These are phyloP conservation scores for Lodderomyces orthopsilosis DNA, from an alignment of 1,139 yeast species.

Conservation along the genomic window DNA sequence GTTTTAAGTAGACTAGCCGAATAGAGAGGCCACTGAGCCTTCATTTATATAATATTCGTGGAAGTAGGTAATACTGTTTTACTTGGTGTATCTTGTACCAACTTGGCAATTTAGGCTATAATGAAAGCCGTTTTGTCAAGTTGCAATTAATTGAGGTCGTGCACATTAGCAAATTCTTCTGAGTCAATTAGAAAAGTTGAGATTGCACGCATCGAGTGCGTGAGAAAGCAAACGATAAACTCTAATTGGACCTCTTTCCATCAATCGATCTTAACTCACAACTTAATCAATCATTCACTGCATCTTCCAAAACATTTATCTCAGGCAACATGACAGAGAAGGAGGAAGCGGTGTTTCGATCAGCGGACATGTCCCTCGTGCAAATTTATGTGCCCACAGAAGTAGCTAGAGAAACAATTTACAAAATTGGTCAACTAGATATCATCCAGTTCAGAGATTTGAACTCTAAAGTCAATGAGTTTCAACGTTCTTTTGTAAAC, in stretches of 20 bases:
- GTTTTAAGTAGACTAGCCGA: too few species aligned
- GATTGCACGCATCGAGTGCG: not conserved
- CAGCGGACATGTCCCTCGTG: constrained; percentile 79
- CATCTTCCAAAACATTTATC: not conserved
- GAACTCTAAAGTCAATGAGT: constrained; percentile 63
- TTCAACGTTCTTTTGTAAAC: constrained; percentile 69
- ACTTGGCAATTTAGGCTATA: too few species aligned
- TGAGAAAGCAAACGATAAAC: not conserved
- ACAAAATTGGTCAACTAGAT: constrained; percentile 63
- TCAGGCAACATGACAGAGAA: constrained; percentile 18
- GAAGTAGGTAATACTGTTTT: too few species aligned
- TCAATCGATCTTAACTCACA: not conserved
- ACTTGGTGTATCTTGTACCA: too few species aligned
- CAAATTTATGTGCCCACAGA: constrained; percentile 74
- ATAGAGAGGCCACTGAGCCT: not conserved
- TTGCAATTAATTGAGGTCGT: too few species aligned
- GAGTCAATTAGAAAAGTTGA: constrained; percentile 6
- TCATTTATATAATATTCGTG: not conserved
- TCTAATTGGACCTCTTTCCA: not conserved
- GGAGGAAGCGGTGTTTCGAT: constrained; percentile 75
- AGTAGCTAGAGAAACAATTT: constrained; percentile 61
- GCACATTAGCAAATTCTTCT: constrained; percentile 3
- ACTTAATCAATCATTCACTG: not conserved
- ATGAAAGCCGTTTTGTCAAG: too few species aligned
- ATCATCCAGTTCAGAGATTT: constrained; percentile 68